A percentile compares a stretch with the other conserved stretches of the same genome.
These are phyloP conservation scores for Mucor plumbeus DNA, from an alignment of 371 early-diverging fungal species.

Conservation along the genomic window DNA sequence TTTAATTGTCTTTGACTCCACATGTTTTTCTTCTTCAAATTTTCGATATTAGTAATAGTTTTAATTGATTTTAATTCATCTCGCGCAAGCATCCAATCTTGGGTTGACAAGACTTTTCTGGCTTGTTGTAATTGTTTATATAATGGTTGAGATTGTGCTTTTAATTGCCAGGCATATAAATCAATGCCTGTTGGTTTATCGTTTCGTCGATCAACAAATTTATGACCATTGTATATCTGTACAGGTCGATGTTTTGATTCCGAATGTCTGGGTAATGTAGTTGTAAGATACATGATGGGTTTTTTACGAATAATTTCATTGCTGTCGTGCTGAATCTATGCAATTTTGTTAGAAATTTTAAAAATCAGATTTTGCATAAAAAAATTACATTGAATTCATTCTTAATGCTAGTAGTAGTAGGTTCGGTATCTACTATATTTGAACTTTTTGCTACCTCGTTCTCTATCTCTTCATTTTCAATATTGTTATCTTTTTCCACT, in stretches of 20 bases:
- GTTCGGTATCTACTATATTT: background rate
- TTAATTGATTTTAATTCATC: constrained; percentile 83
- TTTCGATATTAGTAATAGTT: constrained; percentile 77
- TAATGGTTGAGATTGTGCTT: constrained; percentile 74
- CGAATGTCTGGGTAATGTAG: constrained; percentile 32
- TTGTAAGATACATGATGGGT: constrained; percentile 25
- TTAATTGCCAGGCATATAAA: constrained; percentile 79
- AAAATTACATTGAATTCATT: too few species aligned
- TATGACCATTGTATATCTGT: constrained; percentile 50
- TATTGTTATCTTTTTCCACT: too few species aligned
- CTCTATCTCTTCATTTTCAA: background rate
- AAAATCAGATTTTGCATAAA: too few species aligned
- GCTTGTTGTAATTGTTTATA: constrained; percentile 70
- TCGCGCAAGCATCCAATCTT: constrained; percentile 87
- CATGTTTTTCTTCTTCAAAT: constrained; percentile 72
- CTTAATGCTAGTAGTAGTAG: background rate
- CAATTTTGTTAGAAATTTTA: background rate
- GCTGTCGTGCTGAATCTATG: background rate
- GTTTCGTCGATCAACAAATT: constrained; percentile 38
- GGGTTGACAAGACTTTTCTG: constrained; percentile 76
- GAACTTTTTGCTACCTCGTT: background rate
- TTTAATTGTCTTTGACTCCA: constrained; percentile 88
- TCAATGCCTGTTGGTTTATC: constrained; percentile 50
- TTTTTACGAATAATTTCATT: background rate
- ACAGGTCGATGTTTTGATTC: constrained; percentile 42